These are phyloP conservation scores for Vitis riparia DNA, from an alignment of 164 flowering plant genomes.

Conservation along the genomic window DNA sequence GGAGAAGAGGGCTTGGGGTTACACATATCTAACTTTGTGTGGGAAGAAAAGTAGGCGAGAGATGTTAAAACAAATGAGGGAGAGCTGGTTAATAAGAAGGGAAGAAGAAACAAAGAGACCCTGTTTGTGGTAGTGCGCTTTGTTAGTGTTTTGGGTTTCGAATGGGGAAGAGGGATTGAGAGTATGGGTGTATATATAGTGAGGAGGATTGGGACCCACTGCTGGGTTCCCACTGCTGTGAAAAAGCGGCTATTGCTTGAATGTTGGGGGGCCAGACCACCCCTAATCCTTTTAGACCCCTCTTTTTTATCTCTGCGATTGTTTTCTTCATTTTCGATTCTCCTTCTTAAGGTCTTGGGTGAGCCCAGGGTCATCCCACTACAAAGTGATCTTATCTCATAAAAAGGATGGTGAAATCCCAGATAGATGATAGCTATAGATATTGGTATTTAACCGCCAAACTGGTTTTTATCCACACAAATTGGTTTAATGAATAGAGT, in stretches of 20 bases:
- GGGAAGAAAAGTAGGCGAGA: not conserved
- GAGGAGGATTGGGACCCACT: constrained; percentile 18
- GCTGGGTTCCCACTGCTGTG: not conserved
- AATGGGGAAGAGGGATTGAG: not conserved
- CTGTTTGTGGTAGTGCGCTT: constrained; percentile 6
- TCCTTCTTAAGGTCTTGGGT: too few relatives aligned
- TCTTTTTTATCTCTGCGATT: not conserved
- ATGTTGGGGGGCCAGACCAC: constrained; percentile 10
- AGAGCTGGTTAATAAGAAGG: not conserved
- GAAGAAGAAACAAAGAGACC: not conserved
- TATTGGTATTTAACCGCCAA: constrained; percentile 7
- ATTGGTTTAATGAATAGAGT: not conserved
- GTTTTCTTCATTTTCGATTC: not conserved
- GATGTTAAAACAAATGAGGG: too few relatives aligned
- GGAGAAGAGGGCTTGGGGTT: constrained; percentile 56
- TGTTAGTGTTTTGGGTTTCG: constrained; percentile 9
- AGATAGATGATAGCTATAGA: not conserved
- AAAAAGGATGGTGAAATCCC: not conserved
- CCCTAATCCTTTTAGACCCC: not conserved
- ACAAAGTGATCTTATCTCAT: too few relatives aligned
- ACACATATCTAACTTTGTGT: constrained; percentile 43
- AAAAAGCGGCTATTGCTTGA: constrained; percentile 1
- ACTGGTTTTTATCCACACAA: not conserved
- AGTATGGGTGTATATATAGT: constrained; percentile 35
- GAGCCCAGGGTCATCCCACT: too few relatives aligned